Evolutionary conservation across 108 stramenopile species (phyloP), one percentile per base, ranked within the genome.

Genomic region (Fragilaria radians): DNA sequence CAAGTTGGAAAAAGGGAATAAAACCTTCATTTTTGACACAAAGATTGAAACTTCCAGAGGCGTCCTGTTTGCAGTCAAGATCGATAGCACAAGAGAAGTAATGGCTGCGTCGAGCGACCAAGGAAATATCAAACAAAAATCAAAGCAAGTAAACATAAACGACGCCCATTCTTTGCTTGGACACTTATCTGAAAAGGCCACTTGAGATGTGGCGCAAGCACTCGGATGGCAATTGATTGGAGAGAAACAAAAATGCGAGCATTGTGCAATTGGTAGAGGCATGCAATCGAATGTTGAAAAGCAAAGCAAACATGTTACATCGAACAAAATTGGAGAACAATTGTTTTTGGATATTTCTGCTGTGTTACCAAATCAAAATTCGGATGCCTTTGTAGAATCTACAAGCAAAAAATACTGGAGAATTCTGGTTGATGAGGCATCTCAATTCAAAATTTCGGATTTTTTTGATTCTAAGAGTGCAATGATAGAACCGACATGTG

Each of bases 21-120:
- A 1, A 21, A 29, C 27, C n/a, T 14, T 77, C 29, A 21, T 17
- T 3, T 77, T 77, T 48, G 76, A 77, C 31, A 77, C 68, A 25
- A 51, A 52, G 58, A 59, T 76, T 21, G 26, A 58, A 5, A 66
- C 70, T 1, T 5, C 3, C 23, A 33, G 45, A 51, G 69, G 74
- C 0, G 55, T 34, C 14, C 17, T 76, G 9, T 76, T 68, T 45
- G 21, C 45, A 11, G 29, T 48, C 17, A n/a, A n/a, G n/a, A n/a
- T n/a, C n/a, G n/a, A n/a, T n/a, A n/a, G n/a, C n/a, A n/a, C n/a
- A n/a, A n/a, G n/a, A n/a, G n/a, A n/a, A n/a, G n/a, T n/a, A n/a
- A n/a, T n/a, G n/a, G n/a, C n/a, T n/a, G n/a, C n/a, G n/a, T n/a
- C n/a, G n/a, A n/a, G n/a, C n/a, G n/a, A n/a, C n/a, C n/a, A n/a